Conservation (phyloP, 345 rosid genomes). For the Murraya paniculata region DNA sequence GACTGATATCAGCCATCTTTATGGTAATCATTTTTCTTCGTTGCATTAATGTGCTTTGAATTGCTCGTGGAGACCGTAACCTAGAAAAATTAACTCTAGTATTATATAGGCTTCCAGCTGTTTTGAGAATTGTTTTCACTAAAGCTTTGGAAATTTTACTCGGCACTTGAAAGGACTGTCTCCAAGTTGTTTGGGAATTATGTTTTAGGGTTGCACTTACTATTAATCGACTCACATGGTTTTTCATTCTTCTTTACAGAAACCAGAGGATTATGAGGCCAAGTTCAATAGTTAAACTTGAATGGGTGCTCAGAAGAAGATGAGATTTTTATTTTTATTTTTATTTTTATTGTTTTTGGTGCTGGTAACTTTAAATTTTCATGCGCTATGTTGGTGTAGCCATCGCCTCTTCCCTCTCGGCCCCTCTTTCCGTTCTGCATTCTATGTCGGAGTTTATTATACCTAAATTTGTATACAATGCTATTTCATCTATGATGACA, state of each 20-base stretch:
- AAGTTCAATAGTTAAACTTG: conserved; percentile 43
- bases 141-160: background rate
- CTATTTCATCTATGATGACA: background rate
- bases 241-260: conserved; percentile 32
- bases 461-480: background rate
- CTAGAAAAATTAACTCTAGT: background rate
- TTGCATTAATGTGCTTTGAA: background rate
- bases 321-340: background rate
- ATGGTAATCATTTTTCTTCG: conserved; percentile 46
- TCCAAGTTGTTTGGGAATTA: background rate
- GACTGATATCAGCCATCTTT: conserved; percentile 72
- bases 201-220: background rate
- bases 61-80: background rate
- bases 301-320: background rate
- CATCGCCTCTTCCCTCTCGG: background rate
- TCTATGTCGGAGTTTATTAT: background rate
- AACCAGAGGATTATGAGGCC: conserved; percentile 61
- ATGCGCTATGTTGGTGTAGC: background rate
- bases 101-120: background rate
- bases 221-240: background rate
- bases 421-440: background rate
- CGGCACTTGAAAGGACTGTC: background rate
- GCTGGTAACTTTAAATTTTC: background rate
- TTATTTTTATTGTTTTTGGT: background rate
- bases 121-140: background rate